Evolutionary conservation across 257 asterid genomes (phyloP), one percentile per base, ranked within the genome.

Genomic region (Perilla frutescens): DNA sequence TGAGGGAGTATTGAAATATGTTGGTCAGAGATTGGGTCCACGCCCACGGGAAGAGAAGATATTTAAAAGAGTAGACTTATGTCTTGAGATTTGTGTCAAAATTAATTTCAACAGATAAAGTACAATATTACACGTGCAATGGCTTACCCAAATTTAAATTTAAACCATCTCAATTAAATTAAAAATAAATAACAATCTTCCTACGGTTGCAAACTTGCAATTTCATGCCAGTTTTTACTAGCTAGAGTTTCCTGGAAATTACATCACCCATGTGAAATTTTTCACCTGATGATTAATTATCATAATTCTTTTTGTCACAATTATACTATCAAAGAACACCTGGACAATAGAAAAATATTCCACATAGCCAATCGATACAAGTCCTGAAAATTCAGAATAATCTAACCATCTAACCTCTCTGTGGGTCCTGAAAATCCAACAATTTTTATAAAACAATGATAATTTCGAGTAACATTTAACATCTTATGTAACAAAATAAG

Each of bases 111-210:
- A 34, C 48, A 44, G 34, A 8, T 67, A 12, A 7, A 40, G 83
- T 83, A 83, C 92, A 72, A 68, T 65, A 75, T 86, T 68, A 83
- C 96, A 90, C 96, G 96, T 87, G 96, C 92, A 80, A 60, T 79
- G 76, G 77, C 72, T 66, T 82, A n/a, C 43, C 62, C 79, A 36
- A 51, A 44, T 44, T 64, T 64, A 48, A 69, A 62, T 41, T 65
- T 54, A 36, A 75, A 4, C 5, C 8, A 14, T 6, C 8, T 44
- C 8, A 0, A 0, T 44, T 44, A 41, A 3, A 3, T 4, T 41
- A 4, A 8, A 41, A 4, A 41, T 41, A 41, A 41, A 41, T 41
- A 41, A 2, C 45, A 51, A 72, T 77, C 71, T 75, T 67, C 63
- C 45, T 4, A 41, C 8, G 34, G 26, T 68, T 39, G 13, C 39